These are phyloP conservation scores for Ascodesmis nigricans DNA, from an alignment of 495 filamentous ascomycete genomes.

Conservation along the genomic window DNA sequence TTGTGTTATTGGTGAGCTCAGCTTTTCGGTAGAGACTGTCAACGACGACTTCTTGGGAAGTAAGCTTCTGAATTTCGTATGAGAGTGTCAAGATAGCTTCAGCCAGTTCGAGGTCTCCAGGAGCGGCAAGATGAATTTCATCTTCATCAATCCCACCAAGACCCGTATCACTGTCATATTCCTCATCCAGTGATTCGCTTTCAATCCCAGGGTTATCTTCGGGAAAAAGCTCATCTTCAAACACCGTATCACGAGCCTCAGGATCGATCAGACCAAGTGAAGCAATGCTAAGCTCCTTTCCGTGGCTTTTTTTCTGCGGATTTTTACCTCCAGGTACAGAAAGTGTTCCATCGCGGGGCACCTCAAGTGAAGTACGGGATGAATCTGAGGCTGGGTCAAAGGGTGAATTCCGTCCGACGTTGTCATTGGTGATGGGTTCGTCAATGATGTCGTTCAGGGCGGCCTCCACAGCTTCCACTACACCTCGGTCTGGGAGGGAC, in stretches of 20 bases:
- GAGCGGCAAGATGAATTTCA: conserved; percentile 81
- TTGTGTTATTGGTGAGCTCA: conserved; percentile 86
- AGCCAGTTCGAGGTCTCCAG: conserved; percentile 78
- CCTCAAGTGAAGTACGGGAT: conserved; percentile 15
- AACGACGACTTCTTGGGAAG: conserved; percentile 70
- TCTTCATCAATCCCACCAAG: conserved; percentile 29
- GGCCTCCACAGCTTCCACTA: conserved; percentile 83
- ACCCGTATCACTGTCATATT: conserved; percentile 43
- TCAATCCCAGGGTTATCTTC: conserved; percentile 33
- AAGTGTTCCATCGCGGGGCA: conserved; percentile 11
- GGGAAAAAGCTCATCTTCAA: conserved; percentile 76
- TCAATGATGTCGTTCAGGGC: conserved; percentile 92
- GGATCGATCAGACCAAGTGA: conserved; percentile 74
- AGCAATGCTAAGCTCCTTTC: conserved; percentile 59
- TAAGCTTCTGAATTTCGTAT: conserved; percentile 71
- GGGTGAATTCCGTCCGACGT: conserved; percentile 2
- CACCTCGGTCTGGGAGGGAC: too few relatives aligned
- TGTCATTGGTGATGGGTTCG: conserved; percentile 23
- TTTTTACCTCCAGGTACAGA: neutral
- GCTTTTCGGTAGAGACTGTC: conserved; percentile 84
- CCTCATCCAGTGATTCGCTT: conserved; percentile 64
- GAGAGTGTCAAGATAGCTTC: conserved; percentile 76
- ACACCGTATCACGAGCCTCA: conserved; percentile 63
- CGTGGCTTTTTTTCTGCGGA: conserved; percentile 27
- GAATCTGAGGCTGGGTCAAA: conserved; percentile 14